Conservation (phyloP, 768 basidiomycete genomes). For the Cubamyces sp. region DNA sequence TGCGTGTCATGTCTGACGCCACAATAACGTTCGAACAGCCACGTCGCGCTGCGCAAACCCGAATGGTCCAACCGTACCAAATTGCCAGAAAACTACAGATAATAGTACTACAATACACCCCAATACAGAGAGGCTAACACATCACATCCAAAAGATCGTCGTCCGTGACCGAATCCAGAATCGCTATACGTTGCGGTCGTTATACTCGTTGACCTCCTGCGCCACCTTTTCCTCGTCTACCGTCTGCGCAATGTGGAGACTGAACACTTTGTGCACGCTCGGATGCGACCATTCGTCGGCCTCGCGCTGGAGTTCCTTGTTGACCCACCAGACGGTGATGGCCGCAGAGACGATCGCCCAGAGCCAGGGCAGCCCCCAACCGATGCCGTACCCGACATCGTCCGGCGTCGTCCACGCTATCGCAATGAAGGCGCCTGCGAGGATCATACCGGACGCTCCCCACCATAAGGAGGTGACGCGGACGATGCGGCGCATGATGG, state of each 20-base stretch:
- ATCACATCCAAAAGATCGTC: not conserved
- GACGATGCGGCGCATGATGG: slow-evolving; percentile 34
- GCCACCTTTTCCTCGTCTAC: slow-evolving; percentile 21
- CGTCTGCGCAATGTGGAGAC: slow-evolving; percentile 21
- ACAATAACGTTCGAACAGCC: too few species aligned
- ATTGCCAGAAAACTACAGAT: not conserved
- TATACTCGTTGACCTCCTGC: slow-evolving; percentile 13
- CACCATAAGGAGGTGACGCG: slow-evolving; percentile 31
- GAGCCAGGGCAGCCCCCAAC: slow-evolving; percentile 37
- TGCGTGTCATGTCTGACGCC: too few species aligned
- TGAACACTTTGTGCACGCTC: slow-evolving; percentile 20
- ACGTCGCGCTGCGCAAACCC: too few species aligned
- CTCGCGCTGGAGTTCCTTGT: slow-evolving; percentile 23
- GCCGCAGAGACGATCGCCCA: slow-evolving; percentile 32
- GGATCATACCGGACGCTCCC: slow-evolving; percentile 30
- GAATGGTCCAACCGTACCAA: not conserved
- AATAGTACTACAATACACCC: not conserved
- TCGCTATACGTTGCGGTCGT: slow-evolving; percentile 12
- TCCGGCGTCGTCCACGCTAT: slow-evolving; percentile 32
- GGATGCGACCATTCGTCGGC: slow-evolving; percentile 17
- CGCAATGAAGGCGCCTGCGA: slow-evolving; percentile 30
- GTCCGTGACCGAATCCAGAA: not conserved
- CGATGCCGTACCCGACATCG: slow-evolving; percentile 34
- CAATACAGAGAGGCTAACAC: not conserved
- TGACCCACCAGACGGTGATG: slow-evolving; percentile 25